Base-by-base conservation (phyloP, 495 filamentous ascomycete species). In the Hypoxylon crocopeplum region DNA sequence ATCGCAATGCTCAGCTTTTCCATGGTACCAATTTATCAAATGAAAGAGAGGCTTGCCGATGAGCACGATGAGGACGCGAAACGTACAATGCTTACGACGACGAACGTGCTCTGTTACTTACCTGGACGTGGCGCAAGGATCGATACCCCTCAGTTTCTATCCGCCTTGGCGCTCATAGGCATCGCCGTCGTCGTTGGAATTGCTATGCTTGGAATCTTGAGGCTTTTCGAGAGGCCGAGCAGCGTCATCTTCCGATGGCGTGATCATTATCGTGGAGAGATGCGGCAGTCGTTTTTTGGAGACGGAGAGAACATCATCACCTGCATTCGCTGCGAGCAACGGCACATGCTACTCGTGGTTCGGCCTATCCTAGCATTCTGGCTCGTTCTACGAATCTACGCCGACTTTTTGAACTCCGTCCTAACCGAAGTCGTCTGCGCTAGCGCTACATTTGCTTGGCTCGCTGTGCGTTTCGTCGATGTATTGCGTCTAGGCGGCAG, bases 321-420 rank as follows among this genome's bases (percentile, higher is more conserved):
- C 16, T 66, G 62, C 47, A 57, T 66, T 33, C 62, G 62, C 15
- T 66, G 62, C 46, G 62, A 66, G 29, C 62, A 66, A 24, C 50
- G 62, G 2, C 56, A 61, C 19, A n/a, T 60, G 37, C 48, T 66
- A 10, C 47, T 66, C 12, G 46, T 66, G 13, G 51, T 61, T 16
- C 50, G 62, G 13, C 62, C 62, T 1, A 34, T 62, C 29, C 41
- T 66, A 5, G 51, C 62, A 4, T 44, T 60, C 20, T 66, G 62
- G 62, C 56, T 66, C 19, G 52, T 61, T 44, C 47, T 66, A 12
- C 62, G 62, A 1, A 32, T 66, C 15, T 62, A 66, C 20, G 56
- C 27, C 37, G 62, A 66, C 22, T 24, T 66, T 0, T 19, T 66
- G 15, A 61, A 60, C 25, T 66, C 62, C 13, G 46, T 66, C 33